phyloP scores from a whole-genome alignment of 108 stramenopile species.

The Skeletonema marinoi region DNA sequence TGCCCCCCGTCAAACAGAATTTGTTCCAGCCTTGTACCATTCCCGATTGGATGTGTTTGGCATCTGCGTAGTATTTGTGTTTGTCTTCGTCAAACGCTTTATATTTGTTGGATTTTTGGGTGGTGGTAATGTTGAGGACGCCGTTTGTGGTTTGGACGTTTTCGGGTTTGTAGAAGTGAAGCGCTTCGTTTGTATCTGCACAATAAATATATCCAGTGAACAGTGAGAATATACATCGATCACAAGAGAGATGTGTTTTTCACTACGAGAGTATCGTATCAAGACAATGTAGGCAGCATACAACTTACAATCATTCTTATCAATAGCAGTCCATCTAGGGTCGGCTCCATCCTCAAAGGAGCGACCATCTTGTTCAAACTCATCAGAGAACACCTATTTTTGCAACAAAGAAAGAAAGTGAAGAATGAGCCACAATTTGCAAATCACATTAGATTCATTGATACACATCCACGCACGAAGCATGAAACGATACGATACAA shows the following conservation, averaged over 20 bases:
- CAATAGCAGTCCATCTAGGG: slow-evolving; percentile 94
- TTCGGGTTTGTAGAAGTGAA: slow-evolving; percentile 81
- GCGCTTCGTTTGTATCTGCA: slow-evolving; percentile 83
- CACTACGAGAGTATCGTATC: not conserved
- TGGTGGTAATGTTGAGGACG: slow-evolving; percentile 73
- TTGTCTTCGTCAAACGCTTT: slow-evolving; percentile 84
- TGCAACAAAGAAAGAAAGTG: not conserved
- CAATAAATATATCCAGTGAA: not conserved
- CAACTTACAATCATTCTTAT: slow-evolving; percentile 81
- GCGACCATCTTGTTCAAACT: slow-evolving; percentile 90
- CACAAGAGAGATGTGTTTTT: not conserved
- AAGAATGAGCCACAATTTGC: not conserved
- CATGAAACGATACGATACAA: not conserved
- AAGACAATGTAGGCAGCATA: not conserved
- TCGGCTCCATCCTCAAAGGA: slow-evolving; percentile 92
- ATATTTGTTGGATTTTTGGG: slow-evolving; percentile 64
- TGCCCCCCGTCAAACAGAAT: slow-evolving; percentile 91
- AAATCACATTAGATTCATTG: not conserved
- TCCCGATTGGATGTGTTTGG: slow-evolving; percentile 78
- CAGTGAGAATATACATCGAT: not conserved
- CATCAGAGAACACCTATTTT: slow-evolving; percentile 87
- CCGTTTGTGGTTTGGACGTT: slow-evolving; percentile 76
- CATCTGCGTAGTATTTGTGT: slow-evolving; percentile 69
- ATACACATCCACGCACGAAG: not conserved
- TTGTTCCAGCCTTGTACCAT: slow-evolving; percentile 95